Evolutionary conservation across 345 rosid species (phyloP), one percentile per base, ranked within the genome.

Genomic region (Aquilaria yunnanensis): DNA sequence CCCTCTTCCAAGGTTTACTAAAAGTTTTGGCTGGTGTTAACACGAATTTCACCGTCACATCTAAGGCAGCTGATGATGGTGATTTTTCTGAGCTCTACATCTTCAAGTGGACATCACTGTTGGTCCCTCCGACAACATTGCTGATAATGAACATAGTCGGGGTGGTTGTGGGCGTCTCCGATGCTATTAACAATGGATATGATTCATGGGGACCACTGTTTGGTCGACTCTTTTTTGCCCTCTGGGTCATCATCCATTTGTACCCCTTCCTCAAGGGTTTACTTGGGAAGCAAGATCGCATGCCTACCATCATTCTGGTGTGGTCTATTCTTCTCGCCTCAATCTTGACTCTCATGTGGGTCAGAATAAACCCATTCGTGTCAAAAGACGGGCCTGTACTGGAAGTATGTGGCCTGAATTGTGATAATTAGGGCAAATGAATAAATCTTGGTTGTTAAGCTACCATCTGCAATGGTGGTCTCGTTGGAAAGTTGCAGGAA

Each of bases 141-240:
- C 71, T 93, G 77, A 85, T 93, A 67, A 88, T 93, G 30, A 93
- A 93, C 74, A 70, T 93, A 6, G 71, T 93, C 0, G 98, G 98
- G 57, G 94, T 93, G 8, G 76, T 93, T 10, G 98, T 93, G 0
- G 98, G 98, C n/a, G n/a, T 93, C 64, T 86, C 98, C 0, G 96
- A 93, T 51, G 98, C 98, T 43, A 93, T 93, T 74, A 93, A 92
- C 74, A 93, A 93, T 3, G 98, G 98, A 31, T 93, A 93, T 49
- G 98, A 93, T 74, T 93, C 98, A 0, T 93, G 98, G 98, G 98
- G 98, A 13, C 98, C 98, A 0, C 79, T 93, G 47, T 93, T 93
- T 10, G 98, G 98, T 32, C 82, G 98, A 74, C 85, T 93, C 53
- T 90, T 93, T 70, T 93, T 93, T 7, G 85, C 98, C 46, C 73